These are phyloP conservation scores for Hemileia vastatrix DNA, from an alignment of 1,284 basidiomycete species.

Conservation along the genomic window DNA sequence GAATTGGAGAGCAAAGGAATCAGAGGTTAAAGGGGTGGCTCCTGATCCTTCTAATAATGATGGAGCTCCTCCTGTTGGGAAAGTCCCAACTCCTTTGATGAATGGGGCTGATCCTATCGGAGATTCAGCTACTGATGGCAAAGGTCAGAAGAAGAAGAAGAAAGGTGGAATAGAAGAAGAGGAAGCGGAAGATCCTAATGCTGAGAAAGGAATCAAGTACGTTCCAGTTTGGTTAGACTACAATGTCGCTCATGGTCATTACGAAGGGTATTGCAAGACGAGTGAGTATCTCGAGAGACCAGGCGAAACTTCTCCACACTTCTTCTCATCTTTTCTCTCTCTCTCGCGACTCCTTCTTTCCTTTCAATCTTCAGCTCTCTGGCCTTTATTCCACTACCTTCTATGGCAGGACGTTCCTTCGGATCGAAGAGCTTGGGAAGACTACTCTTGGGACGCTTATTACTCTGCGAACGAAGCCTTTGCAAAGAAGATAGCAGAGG, in stretches of 20 bases:
- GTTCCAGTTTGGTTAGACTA: constrained; percentile 91
- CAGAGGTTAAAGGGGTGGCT: constrained; percentile 30
- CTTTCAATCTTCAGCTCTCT: constrained; percentile 66
- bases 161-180: constrained; percentile 50
- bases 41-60: constrained; percentile 24
- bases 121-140: constrained; percentile 49
- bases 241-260: constrained; percentile 80
- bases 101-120: constrained; percentile 43
- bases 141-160: constrained; percentile 55
- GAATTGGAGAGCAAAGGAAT: constrained; percentile 34
- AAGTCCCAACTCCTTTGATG: constrained; percentile 32
- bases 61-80: constrained; percentile 23
- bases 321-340: not conserved
- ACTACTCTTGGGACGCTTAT: constrained; percentile 70
- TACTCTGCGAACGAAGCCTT: constrained; percentile 75
- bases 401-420: too few species aligned
- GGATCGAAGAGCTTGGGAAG: constrained; percentile 53
- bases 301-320: too few species aligned
- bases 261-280: constrained; percentile 91
- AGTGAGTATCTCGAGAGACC: constrained; percentile 52
- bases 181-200: constrained; percentile 46
- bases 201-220: constrained; percentile 51
- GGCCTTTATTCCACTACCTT: constrained; percentile 97
- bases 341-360: not conserved
- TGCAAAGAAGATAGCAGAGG: constrained; percentile 61